Evolutionary conservation across 1,139 yeast species (phyloP).

Genomic region (Meyerozyma carpophila): DNA sequence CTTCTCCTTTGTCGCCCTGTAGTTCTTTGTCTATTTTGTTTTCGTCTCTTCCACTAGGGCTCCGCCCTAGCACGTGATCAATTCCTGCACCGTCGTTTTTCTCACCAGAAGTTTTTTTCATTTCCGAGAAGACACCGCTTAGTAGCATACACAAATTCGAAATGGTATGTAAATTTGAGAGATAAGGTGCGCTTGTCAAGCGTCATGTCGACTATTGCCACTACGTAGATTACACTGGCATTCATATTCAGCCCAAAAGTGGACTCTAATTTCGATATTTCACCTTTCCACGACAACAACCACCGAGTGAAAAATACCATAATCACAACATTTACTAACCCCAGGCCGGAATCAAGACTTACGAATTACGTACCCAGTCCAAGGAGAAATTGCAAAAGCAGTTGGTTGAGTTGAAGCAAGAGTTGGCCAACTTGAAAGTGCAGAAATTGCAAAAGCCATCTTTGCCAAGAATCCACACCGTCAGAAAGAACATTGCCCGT

Average conservation of each 20-base stretch:
- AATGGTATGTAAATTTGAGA: not conserved
- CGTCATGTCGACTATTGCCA: not conserved
- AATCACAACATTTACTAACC: slow-evolving; percentile 17
- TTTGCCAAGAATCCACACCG: slow-evolving; percentile 91
- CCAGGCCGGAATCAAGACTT: slow-evolving; percentile 89
- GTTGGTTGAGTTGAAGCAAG: slow-evolving; percentile 95
- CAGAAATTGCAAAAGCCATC: slow-evolving; percentile 91
- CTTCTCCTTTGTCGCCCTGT: no score
- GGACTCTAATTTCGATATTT: not conserved
- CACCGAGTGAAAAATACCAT: not conserved
- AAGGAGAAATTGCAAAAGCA: slow-evolving; percentile 94
- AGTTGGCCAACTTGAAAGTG: slow-evolving; percentile 93
- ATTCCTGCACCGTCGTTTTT: not conserved
- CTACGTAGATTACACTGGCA: not conserved
- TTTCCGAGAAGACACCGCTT: not conserved
- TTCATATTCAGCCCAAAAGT: not conserved
- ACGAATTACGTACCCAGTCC: slow-evolving; percentile 96
- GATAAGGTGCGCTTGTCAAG: not conserved
- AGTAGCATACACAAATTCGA: not conserved
- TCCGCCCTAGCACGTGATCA: not conserved
- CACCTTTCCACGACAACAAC: not conserved
- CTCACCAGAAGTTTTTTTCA: slow-evolving; percentile 2
- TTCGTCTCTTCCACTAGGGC: no score
- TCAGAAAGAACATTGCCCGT: slow-evolving; percentile 98
- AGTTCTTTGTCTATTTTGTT: no score